Base-by-base conservation (phyloP, 75 land plant genomes). In the Isoetes taiwanensis region DNA sequence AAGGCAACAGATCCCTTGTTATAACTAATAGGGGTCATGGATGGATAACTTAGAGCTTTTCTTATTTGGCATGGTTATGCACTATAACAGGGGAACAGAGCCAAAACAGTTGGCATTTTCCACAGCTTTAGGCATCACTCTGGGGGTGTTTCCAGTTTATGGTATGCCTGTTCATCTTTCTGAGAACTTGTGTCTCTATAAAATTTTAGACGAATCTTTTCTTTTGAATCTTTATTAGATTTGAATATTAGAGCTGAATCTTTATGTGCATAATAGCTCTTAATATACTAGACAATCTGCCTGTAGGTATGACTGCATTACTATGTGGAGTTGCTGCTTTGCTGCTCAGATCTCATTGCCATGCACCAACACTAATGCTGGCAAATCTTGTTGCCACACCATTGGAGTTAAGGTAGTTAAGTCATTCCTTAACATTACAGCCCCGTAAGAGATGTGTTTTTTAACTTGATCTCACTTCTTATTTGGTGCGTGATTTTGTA, bases 371-470 rank as follows among this genome's bases (percentile, higher is more conserved):
- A 40, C 64, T 91, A n/a, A 76, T 91, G 82, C 82, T 91, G 30
- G 83, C 89, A 10, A 91, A 91, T 61, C 82, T 91, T 25, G 34
- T 87, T 64, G 97, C 97, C 31, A 91, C 95, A 41, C 97, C 97
- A 9, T 69, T 91, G 11, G 97, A 91, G 46, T 59, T 86, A 56
- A 83, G 86, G 91, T 86, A 62, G 28, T 29, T 20, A 24, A 37
- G 9, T 14, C 38, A 37, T 14, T 37, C 14, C 57, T 11, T 29
- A 8, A 46, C 16, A 6, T 6, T 17, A 8, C 52, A 46, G n/a
- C 16, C 23, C 12, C 4, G n/a, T 6, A 17, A 4, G 17, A 17
- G 17, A 17, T 24, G 8, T 46, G 17, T 6, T 26, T 28, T 0
- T 54, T 14, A 31, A n/a, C 27, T 16, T 16, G 6, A 34, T 35